Evolutionary conservation across 768 basidiomycete genomes (phyloP).

Genomic region (Termitomyces sp.): DNA sequence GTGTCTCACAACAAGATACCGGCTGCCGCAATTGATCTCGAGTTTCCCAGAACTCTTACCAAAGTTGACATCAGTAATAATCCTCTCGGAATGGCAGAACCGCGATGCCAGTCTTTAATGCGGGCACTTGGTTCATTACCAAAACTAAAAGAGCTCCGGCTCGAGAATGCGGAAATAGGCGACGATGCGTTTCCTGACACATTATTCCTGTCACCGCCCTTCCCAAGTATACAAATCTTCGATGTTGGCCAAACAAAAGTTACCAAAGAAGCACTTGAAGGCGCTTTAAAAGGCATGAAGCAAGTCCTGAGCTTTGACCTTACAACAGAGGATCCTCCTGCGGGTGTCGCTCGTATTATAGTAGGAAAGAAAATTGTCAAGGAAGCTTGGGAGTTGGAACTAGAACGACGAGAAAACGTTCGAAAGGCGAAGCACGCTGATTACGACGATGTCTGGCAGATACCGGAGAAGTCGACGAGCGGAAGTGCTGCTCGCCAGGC

Average conservation of each 20-base stretch:
- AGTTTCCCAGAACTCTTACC: conserved; percentile 47
- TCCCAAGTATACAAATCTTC: conserved; percentile 49
- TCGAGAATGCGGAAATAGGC: conserved; percentile 53
- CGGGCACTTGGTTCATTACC: conserved; percentile 40
- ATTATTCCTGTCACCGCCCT: conserved; percentile 33
- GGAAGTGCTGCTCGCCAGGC: not conserved
- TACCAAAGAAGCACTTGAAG: conserved; percentile 38
- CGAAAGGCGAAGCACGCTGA: conserved; percentile 29
- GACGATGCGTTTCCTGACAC: conserved; percentile 52
- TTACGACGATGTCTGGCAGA: conserved; percentile 26
- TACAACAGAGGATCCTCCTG: conserved; percentile 46
- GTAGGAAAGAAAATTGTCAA: conserved; percentile 68
- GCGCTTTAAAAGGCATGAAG: conserved; percentile 40
- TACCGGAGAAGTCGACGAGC: conserved; percentile 3
- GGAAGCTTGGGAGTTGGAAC: conserved; percentile 78
- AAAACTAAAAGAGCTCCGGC: conserved; percentile 51
- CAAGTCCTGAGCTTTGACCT: conserved; percentile 52
- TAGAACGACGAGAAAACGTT: conserved; percentile 49
- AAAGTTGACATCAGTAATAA: conserved; percentile 66
- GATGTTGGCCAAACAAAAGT: conserved; percentile 66
- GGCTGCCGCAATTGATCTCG: conserved; percentile 47
- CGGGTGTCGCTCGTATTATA: conserved; percentile 49
- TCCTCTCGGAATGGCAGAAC: conserved; percentile 43
- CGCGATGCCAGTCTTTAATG: conserved; percentile 34
- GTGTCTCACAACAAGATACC: conserved; percentile 63